Base-by-base conservation (phyloP, 2,329 filamentous ascomycete genomes). In the Tolypocladium capitatum region DNA sequence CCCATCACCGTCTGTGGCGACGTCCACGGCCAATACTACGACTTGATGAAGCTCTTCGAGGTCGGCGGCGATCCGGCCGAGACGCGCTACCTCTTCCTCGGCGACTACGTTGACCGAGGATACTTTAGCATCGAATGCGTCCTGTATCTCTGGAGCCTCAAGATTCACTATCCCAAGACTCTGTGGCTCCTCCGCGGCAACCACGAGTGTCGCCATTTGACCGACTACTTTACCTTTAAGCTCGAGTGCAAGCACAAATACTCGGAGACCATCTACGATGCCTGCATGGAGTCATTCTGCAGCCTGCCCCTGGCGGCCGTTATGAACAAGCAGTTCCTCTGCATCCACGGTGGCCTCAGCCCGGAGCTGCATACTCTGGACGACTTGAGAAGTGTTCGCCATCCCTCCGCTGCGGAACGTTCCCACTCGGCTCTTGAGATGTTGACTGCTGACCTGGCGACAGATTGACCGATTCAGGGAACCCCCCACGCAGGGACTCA, bases 111-210 rank as follows among this genome's bases (percentile, higher is more conserved):
- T 55, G 92, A 98, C 66, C 80, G 92, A 66, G 92, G 92, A 47
- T 98, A 98, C 71, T 98, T 97, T 69, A 96, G 90, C 66, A 97
- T 98, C 63, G 92, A 98, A 77, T 98, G 92, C 65, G 92, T 98
- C 51, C 76, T 98, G 44, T 98, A 98, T 67, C 80, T 98, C 27
- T 98, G 92, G 92, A 85, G 84, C 32, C 75, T 98, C 65, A 98
- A 98, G 78, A 97, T 98, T 63, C 95, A 94, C 80, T 98, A 97
- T 64, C 92, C 92, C 47, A 89, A 97, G 68, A 91, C 88, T 20
- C 81, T 98, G 49, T 98, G 92, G 92, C 76, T 98, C 57, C 80
- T 98, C 57, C 86, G 92, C 60, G 92, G 92, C 57, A 98, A 98
- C 69, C 92, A 98, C 71, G 92, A 98, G 71, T 98, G 92, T 68